Percentiles rank a stretch among this genome's conserved stretches.
These are phyloP conservation scores for Cercospora sesami DNA, from an alignment of 2,329 filamentous ascomycete species.

Conservation along the genomic window DNA sequence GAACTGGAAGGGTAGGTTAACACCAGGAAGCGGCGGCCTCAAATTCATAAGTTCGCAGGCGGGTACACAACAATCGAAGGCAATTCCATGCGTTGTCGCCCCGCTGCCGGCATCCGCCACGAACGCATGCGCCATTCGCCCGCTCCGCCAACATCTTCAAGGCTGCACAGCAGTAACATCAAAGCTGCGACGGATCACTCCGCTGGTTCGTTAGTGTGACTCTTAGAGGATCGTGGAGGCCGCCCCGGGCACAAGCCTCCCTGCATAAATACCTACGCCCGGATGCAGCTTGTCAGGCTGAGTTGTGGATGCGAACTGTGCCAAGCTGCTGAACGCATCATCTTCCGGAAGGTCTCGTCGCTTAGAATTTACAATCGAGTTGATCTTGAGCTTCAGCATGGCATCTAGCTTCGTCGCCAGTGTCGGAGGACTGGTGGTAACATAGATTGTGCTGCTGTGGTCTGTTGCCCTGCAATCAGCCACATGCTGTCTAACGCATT, in stretches of 20 bases:
- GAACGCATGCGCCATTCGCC: neutral
- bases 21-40: neutral
- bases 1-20: neutral
- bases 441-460: neutral
- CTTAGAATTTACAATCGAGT: neutral
- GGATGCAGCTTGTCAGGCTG: conserved; percentile 5
- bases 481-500: neutral
- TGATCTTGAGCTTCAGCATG: neutral
- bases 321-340: neutral
- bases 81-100: neutral
- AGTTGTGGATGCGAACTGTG: neutral
- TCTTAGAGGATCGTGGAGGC: neutral
- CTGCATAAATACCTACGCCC: conserved; percentile 3
- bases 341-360: neutral
- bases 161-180: neutral
- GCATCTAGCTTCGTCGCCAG: neutral
- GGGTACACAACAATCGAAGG: neutral
- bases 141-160: conserved; percentile 1
- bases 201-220: conserved; percentile 1
- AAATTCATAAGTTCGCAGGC: neutral
- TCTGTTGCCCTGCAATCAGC: neutral
- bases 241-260: neutral
- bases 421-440: neutral
- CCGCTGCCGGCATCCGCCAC: neutral
- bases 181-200: neutral